Evolutionary conservation across 78 protist genomes (phyloP).

Genomic region (Dictyostelium citrinum): DNA sequence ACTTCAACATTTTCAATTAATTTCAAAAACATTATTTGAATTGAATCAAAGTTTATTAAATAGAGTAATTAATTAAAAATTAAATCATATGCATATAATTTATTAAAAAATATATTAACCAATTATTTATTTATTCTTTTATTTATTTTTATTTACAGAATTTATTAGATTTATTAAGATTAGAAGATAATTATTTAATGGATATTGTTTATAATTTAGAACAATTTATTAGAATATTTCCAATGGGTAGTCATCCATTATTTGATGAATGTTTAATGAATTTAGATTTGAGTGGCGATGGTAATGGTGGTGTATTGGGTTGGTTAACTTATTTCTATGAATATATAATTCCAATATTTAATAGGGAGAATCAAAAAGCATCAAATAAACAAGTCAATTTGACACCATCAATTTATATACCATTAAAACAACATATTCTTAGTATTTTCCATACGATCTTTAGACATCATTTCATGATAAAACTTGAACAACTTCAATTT

Average conservation of each 20-base stretch:
- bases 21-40: slow-evolving; percentile 3
- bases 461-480: slow-evolving; percentile 12
- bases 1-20: background rate
- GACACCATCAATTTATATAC: background rate
- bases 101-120: background rate
- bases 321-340: slow-evolving; percentile 30
- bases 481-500: slow-evolving; percentile 4
- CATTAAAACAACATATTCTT: slow-evolving; percentile 24
- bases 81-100: too few species aligned
- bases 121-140: background rate
- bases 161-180: slow-evolving; percentile 20
- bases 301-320: background rate
- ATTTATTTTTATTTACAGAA: background rate
- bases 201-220: slow-evolving; percentile 37
- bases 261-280: background rate
- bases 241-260: slow-evolving; percentile 25
- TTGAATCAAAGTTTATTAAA: slow-evolving; percentile 8
- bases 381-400: background rate
- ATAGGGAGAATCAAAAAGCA: background rate
- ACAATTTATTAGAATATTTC: background rate
- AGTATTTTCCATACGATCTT: background rate
- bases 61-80: too few species aligned
- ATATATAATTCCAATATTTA: slow-evolving; percentile 24
- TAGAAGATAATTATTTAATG: slow-evolving; percentile 42
- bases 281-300: background rate